Conservation (phyloP, 228 moss, liverwort and hornwort species). For the Sphagnum fallax region DNA sequence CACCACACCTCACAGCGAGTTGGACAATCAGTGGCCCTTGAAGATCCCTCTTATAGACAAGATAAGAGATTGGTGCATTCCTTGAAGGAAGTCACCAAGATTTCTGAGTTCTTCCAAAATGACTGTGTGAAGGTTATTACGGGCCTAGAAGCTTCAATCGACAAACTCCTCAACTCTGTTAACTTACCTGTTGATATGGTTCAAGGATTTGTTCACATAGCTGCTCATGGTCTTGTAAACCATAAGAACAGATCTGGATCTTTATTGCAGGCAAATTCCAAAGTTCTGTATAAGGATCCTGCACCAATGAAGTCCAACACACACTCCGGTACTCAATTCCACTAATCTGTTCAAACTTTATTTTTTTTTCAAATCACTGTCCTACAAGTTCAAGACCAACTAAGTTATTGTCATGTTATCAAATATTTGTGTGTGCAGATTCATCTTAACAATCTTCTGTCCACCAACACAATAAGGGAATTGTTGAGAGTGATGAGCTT, state of each 20-base stretch:
- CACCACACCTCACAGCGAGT: background rate
- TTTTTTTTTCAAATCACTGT: background rate
- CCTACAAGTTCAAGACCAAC: background rate
- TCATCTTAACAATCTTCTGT: background rate
- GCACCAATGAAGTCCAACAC: background rate
- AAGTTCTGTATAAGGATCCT: background rate
- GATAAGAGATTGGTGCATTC: background rate
- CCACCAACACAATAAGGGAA: too few relatives aligned
- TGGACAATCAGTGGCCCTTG: constrained; percentile 22
- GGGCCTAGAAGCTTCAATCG: constrained; percentile 12
- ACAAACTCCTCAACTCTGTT: constrained; percentile 1
- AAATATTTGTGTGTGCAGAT: background rate
- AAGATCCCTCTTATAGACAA: constrained; percentile 7
- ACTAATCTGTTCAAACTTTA: background rate
- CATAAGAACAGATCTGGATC: constrained; percentile 16
- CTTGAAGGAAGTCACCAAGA: constrained; percentile 1
- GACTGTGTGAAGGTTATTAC: constrained; percentile 5
- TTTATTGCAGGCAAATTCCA: constrained; percentile 14
- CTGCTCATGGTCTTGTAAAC: constrained; percentile 16
- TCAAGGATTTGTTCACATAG: constrained; percentile 26
- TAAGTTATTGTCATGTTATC: background rate
- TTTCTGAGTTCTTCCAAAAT: background rate
- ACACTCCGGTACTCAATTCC: too few relatives aligned
- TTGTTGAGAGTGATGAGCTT: background rate
- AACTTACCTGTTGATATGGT: constrained; percentile 1